phyloP scores from a whole-genome alignment of 2,329 filamentous ascomycete genomes.

The Cladosporium phlei region DNA sequence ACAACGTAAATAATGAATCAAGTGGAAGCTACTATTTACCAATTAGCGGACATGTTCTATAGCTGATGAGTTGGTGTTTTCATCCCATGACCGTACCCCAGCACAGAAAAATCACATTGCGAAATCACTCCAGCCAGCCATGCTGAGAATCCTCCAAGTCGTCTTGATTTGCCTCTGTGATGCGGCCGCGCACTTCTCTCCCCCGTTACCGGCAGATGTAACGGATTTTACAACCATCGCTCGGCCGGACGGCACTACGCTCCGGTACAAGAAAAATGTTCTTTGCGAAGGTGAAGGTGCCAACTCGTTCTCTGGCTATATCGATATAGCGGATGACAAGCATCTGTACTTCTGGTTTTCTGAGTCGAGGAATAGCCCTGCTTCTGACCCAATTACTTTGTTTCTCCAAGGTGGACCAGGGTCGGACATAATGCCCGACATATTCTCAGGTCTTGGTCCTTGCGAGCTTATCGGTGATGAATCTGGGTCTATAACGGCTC shows the following conservation, averaged over 20 bases:
- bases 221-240: not conserved
- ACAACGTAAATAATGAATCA: too few species aligned
- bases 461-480: slow-evolving; percentile 42
- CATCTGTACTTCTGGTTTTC: slow-evolving; percentile 58
- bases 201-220: not conserved
- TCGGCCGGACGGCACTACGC: slow-evolving; percentile 29
- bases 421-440: slow-evolving; percentile 46
- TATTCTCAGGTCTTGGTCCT: slow-evolving; percentile 38
- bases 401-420: slow-evolving; percentile 61
- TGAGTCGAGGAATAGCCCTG: slow-evolving; percentile 48
- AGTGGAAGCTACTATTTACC: too few species aligned
- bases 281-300: slow-evolving; percentile 54
- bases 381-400: slow-evolving; percentile 53
- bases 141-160: too few species aligned
- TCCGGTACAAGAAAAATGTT: slow-evolving; percentile 55
- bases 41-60: too few species aligned
- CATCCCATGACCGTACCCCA: too few species aligned
- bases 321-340: slow-evolving; percentile 48
- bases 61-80: too few species aligned
- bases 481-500: too few species aligned
- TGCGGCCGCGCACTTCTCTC: too few species aligned
- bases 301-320: slow-evolving; percentile 54
- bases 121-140: too few species aligned
- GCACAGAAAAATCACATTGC: too few species aligned
- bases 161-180: too few species aligned